Conservation (phyloP, 306 rosid genomes). For the Morella rubra region DNA sequence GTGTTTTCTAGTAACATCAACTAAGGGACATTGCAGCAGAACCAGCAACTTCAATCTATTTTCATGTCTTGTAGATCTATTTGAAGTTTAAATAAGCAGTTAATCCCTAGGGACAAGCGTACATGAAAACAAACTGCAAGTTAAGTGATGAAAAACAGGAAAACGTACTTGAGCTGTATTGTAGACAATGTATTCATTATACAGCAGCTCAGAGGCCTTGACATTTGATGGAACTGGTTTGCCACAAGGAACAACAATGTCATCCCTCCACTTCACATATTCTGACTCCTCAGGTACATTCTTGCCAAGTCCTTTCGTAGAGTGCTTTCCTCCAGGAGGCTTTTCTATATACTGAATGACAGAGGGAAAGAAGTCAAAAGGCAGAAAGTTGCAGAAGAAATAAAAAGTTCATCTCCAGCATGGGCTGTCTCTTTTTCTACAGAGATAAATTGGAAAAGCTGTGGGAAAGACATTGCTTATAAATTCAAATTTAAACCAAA, state of each 20-base stretch:
- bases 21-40: background rate
- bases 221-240: constrained; percentile 76
- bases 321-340: constrained; percentile 92
- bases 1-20: background rate
- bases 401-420: background rate
- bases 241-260: constrained; percentile 86
- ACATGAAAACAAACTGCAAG: constrained; percentile 1
- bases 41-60: background rate
- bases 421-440: background rate
- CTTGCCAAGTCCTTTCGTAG: constrained; percentile 92
- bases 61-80: background rate
- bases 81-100: background rate
- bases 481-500: constrained; percentile 15
- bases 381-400: background rate
- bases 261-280: constrained; percentile 68
- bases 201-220: constrained; percentile 79
- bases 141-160: constrained; percentile 17
- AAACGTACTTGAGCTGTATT: constrained; percentile 84
- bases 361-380: constrained; percentile 13
- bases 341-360: constrained; percentile 74
- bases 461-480: background rate
- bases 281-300: constrained; percentile 64
- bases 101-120: background rate
- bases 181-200: constrained; percentile 92
- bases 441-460: background rate